A percentile compares a stretch with the other conserved stretches of the same genome.
These are phyloP conservation scores for Pestalotiopsis sp. DNA, from an alignment of 2,329 filamentous ascomycete species.

Conservation along the genomic window DNA sequence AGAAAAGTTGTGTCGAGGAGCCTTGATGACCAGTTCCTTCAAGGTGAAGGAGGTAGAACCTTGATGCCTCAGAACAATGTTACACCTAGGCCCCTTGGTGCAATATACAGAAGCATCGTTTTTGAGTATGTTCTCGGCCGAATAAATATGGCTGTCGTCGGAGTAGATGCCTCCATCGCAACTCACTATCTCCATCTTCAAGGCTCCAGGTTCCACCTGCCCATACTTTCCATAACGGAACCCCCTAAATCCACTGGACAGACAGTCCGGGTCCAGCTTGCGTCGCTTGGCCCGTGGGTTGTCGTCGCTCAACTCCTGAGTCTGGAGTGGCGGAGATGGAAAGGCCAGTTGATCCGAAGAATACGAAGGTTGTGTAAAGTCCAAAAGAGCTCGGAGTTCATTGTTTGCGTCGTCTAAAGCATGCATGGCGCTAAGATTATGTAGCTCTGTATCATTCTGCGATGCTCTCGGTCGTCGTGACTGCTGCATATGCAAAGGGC, in stretches of 20 bases:
- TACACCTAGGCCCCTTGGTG: slow-evolving; percentile 85
- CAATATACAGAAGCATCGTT: slow-evolving; percentile 88
- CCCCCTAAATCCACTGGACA: slow-evolving; percentile 50
- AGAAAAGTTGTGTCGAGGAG: slow-evolving; percentile 79
- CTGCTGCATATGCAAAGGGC: slow-evolving; percentile 5
- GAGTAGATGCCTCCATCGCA: slow-evolving; percentile 81
- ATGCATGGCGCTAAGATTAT: slow-evolving; percentile 3
- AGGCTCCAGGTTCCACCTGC: slow-evolving; percentile 79
- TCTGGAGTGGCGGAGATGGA: slow-evolving; percentile 25
- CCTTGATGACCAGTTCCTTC: slow-evolving; percentile 86
- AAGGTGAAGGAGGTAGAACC: slow-evolving; percentile 81
- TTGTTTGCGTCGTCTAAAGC: slow-evolving; percentile 23
- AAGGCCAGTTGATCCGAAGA: slow-evolving; percentile 26
- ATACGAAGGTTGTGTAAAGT: slow-evolving; percentile 25
- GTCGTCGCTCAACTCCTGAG: slow-evolving; percentile 30
- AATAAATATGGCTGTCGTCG: slow-evolving; percentile 62
- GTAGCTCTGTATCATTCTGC: slow-evolving; percentile 15
- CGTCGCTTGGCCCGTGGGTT: slow-evolving; percentile 65
- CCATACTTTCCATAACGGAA: slow-evolving; percentile 87
- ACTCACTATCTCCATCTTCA: slow-evolving; percentile 86
- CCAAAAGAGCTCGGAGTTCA: slow-evolving; percentile 26
- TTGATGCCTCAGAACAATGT: slow-evolving; percentile 81
- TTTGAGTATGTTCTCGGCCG: slow-evolving; percentile 79
- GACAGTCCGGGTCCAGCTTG: slow-evolving; percentile 68
- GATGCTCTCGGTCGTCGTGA: background rate